Evolutionary conservation across 306 rosid species (phyloP).

Genomic region (Canavalia ensiformis): DNA sequence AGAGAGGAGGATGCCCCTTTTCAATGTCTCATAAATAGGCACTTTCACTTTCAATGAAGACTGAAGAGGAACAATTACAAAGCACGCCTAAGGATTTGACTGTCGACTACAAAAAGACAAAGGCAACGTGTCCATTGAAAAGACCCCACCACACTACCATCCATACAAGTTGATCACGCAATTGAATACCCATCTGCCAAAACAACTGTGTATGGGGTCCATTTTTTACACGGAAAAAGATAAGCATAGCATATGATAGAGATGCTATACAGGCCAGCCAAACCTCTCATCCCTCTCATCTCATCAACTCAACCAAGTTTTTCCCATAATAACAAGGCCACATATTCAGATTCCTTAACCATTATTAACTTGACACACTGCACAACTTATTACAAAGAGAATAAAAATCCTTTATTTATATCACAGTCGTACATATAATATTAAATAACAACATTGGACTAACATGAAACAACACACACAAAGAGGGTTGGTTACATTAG

Average conservation of each 20-base stretch:
- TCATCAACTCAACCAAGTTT: conserved; percentile 14
- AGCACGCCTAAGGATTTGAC: conserved; percentile 46
- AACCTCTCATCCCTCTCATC: neutral
- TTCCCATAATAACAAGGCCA: conserved; percentile 13
- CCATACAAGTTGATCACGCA: conserved; percentile 47
- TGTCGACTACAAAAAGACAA: conserved; percentile 41
- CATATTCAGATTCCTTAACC: conserved; percentile 26
- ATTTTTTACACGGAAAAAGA: conserved; percentile 38
- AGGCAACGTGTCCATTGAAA: conserved; percentile 39
- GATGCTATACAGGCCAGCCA: conserved; percentile 32
- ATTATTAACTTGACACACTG: neutral
- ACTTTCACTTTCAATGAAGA: conserved; percentile 42
- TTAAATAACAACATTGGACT: conserved; percentile 30
- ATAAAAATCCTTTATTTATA: conserved; percentile 56
- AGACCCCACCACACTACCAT: conserved; percentile 48
- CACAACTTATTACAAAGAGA: neutral
- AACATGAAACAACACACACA: conserved; percentile 33
- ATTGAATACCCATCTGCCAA: conserved; percentile 51
- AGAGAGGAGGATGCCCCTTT: conserved; percentile 16
- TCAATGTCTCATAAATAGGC: conserved; percentile 26
- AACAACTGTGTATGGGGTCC: conserved; percentile 43
- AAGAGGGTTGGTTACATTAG: conserved; percentile 38
- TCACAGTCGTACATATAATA: conserved; percentile 49
- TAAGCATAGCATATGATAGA: conserved; percentile 25
- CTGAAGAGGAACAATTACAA: conserved; percentile 13